A percentile compares a stretch with the other conserved stretches of the same genome.
These are phyloP conservation scores for Stevia rebaudiana DNA, from an alignment of 140 eudicot species.

Conservation along the genomic window DNA sequence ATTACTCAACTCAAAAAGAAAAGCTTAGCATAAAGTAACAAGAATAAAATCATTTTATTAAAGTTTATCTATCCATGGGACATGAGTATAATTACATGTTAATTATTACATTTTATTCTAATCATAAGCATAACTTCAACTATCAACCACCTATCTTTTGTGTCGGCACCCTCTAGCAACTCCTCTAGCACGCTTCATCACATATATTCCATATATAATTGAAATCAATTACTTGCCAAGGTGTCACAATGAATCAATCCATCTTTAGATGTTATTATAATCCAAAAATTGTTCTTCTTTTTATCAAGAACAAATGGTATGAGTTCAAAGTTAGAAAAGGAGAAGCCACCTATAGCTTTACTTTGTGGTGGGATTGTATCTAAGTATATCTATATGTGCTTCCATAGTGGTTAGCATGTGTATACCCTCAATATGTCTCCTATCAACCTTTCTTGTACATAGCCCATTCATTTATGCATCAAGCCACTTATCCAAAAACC, in stretches of 20 bases:
- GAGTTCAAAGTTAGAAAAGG: conserved; percentile 43
- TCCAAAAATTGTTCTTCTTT: conserved; percentile 20
- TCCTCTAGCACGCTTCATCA: conserved; percentile 31
- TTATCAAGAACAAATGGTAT: conserved; percentile 35
- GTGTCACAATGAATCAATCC: conserved; percentile 18
- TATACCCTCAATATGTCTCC: conserved; percentile 29
- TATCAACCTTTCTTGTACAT: conserved; percentile 16
- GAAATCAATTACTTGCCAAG: conserved; percentile 19
- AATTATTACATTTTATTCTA: conserved; percentile 27
- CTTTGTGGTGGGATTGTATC: conserved; percentile 24
- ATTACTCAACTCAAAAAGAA: conserved; percentile 31
- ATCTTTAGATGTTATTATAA: conserved; percentile 25
- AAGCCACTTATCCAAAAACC: conserved; percentile 21
- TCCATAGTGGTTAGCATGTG: conserved; percentile 59
- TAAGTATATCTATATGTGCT: conserved; percentile 26
- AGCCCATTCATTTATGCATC: conserved; percentile 16
- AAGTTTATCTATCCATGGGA: conserved; percentile 23
- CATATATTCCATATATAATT: conserved; percentile 7
- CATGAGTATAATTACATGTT: conserved; percentile 20
- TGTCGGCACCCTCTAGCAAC: conserved; percentile 25
- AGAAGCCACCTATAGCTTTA: conserved; percentile 39
- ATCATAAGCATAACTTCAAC: conserved; percentile 30
- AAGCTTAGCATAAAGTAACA: conserved; percentile 28
- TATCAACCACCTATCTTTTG: conserved; percentile 18
- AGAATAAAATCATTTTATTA: conserved; percentile 7